phyloP scores from a whole-genome alignment of 129 eudicot genomes.

The Arctium minus region DNA sequence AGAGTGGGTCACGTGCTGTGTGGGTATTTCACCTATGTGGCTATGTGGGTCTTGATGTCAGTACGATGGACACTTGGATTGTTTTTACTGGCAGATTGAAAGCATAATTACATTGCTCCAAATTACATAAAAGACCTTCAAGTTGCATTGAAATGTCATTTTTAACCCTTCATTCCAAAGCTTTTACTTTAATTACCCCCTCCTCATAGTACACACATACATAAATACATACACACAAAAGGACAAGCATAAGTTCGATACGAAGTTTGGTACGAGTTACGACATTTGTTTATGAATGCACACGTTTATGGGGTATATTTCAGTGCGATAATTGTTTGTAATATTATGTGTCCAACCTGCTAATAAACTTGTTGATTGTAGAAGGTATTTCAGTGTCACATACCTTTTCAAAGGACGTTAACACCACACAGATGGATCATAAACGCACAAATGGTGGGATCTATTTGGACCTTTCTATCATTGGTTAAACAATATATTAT shows the following conservation, averaged over 20 bases:
- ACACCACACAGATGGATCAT: background rate
- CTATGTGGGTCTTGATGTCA: constrained; percentile 5
- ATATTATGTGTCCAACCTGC: background rate
- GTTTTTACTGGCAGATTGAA: constrained; percentile 19
- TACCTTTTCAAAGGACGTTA: background rate
- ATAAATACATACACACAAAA: background rate
- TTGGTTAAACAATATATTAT: too few relatives aligned
- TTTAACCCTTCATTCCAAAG: background rate
- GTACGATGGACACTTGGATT: constrained; percentile 21
- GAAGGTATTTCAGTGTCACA: background rate
- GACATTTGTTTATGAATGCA: too few relatives aligned
- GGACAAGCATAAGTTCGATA: background rate
- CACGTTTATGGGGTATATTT: background rate
- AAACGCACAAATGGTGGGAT: background rate
- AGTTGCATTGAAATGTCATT: background rate
- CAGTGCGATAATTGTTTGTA: background rate
- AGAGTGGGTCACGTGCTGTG: constrained; percentile 35
- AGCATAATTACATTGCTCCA: constrained; percentile 1
- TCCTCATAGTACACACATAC: background rate
- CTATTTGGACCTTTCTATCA: background rate
- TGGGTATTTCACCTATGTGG: constrained; percentile 22
- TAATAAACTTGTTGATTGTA: background rate
- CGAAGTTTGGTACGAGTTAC: background rate
- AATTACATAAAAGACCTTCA: background rate
- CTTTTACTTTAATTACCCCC: constrained; percentile 1